Conservation (phyloP, 768 basidiomycete genomes). For the Chalciporus piperatus region DNA sequence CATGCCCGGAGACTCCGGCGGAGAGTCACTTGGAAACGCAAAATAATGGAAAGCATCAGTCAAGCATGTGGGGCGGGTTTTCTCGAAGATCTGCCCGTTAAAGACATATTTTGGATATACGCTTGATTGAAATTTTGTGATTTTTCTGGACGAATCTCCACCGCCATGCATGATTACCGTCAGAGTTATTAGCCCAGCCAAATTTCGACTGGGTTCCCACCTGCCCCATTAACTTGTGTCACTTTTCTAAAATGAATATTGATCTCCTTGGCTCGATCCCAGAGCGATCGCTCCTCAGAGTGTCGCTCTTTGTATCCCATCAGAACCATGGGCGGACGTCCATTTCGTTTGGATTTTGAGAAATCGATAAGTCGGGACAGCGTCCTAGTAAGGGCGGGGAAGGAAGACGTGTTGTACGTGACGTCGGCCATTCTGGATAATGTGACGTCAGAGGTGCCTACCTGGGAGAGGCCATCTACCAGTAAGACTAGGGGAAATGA, state of each 20-base stretch:
- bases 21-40: too few species aligned
- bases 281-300: constrained; percentile 67
- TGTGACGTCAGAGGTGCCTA: background rate
- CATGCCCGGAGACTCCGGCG: too few species aligned
- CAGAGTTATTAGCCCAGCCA: constrained; percentile 48
- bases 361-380: constrained; percentile 46
- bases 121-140: too few species aligned
- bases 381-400: constrained; percentile 73
- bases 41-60: too few species aligned
- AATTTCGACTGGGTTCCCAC: constrained; percentile 65
- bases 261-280: constrained; percentile 53
- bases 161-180: background rate
- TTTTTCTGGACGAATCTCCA: too few species aligned
- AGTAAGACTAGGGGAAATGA: background rate
- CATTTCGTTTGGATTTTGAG: constrained; percentile 4
- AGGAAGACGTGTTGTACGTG: constrained; percentile 86
- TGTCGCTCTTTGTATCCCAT: constrained; percentile 90
- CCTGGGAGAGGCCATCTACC: background rate
- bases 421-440: constrained; percentile 84
- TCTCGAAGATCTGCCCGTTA: too few species aligned
- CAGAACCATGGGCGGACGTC: constrained; percentile 49
- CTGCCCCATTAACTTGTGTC: constrained; percentile 54
- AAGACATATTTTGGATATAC: too few species aligned
- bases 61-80: too few species aligned
- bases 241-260: constrained; percentile 58